Base-by-base conservation (phyloP, 352 stramenopile species). In the Pythium periplocum region DNA sequence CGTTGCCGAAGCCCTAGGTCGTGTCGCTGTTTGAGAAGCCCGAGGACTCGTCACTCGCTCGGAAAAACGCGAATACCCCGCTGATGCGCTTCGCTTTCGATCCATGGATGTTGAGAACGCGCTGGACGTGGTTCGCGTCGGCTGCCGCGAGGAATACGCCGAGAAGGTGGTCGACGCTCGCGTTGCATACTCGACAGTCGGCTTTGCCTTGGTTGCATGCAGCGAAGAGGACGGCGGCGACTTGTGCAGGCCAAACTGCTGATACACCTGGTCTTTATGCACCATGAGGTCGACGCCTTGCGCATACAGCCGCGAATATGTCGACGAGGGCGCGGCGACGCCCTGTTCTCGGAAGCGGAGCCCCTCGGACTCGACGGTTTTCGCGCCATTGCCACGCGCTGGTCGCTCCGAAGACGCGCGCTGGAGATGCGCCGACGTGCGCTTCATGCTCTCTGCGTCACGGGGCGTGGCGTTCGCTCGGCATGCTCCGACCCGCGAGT, bases 261-360 rank as follows among this genome's bases (percentile, higher is more conserved):
- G 67, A 41, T 75, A 85, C 2, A 90, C 62, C 4, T 68, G 62
- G 49, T 86, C 63, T 51, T 85, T 87, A 61, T 88, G 71, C 33
- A 75, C 61, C 32, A 73, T 61, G n/a, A 77, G 51, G 41, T 78
- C 69, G 44, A 74, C 69, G 12, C 66, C 79, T 45, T 88, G 75
- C 0, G 71, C 62, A 50, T 88, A 90, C 39, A 90, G 57, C 8
- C 79, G 66, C 30, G 73, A 63, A 55, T 73, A 82, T 17, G 71
- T 67, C 1, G 62, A 64, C 17, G 17, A 26, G 17, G 17, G 17
- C 8, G 61, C 11, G 10, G 66, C 47, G 41, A 51, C 57, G 48
- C 59, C 57, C 10, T 47, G 57, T 36, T 64, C 52, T 10, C 57
- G 57, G 46, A 59, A 59, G 51, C 57, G 57, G n/a, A 64, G 51